phyloP scores from a whole-genome alignment of 768 basidiomycete species.

The Galerina marginata region DNA sequence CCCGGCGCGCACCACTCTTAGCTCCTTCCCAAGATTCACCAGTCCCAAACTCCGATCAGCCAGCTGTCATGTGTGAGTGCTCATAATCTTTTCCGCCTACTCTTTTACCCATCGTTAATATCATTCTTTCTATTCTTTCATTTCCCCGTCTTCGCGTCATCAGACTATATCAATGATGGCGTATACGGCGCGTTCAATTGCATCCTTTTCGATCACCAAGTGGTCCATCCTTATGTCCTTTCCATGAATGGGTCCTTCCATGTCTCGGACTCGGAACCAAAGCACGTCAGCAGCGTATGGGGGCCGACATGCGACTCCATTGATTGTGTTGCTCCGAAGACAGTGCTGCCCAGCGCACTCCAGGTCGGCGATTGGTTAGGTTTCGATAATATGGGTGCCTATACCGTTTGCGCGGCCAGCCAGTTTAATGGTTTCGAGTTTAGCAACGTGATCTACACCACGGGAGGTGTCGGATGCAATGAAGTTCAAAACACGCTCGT shows the following conservation, averaged over 20 bases:
- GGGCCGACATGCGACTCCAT: conserved; percentile 99
- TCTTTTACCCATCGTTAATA: conserved; percentile 60
- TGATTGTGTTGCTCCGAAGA: conserved; percentile 80
- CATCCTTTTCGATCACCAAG: conserved; percentile 96
- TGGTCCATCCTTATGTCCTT: conserved; percentile 74
- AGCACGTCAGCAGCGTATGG: conserved; percentile 80
- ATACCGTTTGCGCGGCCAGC: conserved; percentile 96
- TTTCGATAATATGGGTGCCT: conserved; percentile 98
- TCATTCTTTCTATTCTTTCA: conserved; percentile 5
- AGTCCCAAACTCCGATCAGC: conserved; percentile 37
- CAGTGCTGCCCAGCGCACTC: conserved; percentile 67
- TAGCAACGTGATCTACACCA: conserved; percentile 81
- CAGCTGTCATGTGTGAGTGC: conserved; percentile 85
- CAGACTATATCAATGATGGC: conserved; percentile 99
- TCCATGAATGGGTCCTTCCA: conserved; percentile 49
- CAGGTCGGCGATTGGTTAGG: conserved; percentile 98
- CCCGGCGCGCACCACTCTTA: conserved; percentile 68
- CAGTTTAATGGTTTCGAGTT: conserved; percentile 83
- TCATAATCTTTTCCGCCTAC: conserved; percentile 34
- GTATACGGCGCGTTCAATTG: conserved; percentile 98
- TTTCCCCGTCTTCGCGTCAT: conserved; percentile 16
- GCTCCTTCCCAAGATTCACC: conserved; percentile 10
- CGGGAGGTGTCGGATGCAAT: conserved; percentile 50
- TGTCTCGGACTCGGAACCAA: conserved; percentile 42
- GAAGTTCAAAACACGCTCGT: conserved; percentile 55